These are phyloP conservation scores for Melanomma pulvis-pyrius DNA, from an alignment of 495 filamentous ascomycete genomes.

Conservation along the genomic window DNA sequence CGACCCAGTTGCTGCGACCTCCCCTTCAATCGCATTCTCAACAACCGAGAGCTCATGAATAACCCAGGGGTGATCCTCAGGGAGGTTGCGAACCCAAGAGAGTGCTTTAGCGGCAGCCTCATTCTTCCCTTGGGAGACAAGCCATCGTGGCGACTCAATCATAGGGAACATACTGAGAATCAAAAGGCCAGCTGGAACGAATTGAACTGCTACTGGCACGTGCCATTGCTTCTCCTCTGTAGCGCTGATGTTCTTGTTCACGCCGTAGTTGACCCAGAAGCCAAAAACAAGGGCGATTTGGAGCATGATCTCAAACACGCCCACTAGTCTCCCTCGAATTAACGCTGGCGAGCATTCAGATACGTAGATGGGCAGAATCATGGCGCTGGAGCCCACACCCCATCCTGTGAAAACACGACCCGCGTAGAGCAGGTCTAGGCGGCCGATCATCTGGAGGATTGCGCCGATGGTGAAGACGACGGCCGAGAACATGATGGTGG, in stretches of 20 bases:
- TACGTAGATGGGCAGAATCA: slow-evolving; percentile 49
- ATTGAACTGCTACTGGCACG: slow-evolving; percentile 60
- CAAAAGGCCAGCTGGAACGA: slow-evolving; percentile 58
- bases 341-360: slow-evolving; percentile 47
- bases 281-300: slow-evolving; percentile 70
- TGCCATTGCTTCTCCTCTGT: slow-evolving; percentile 56
- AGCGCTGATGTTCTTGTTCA: slow-evolving; percentile 49
- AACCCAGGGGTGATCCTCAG: too few relatives aligned
- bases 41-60: too few relatives aligned
- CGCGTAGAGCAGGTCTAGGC: too few relatives aligned
- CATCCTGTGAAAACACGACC: slow-evolving; percentile 48
- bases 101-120: too few relatives aligned
- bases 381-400: slow-evolving; percentile 45
- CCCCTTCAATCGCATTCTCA: too few relatives aligned
- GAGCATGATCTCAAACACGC: slow-evolving; percentile 75
- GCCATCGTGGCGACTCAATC: slow-evolving; percentile 68
- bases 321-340: slow-evolving; percentile 53
- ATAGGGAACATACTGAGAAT: slow-evolving; percentile 54
- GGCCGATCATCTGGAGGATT: slow-evolving; percentile 40
- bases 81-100: too few relatives aligned
- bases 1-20: too few relatives aligned
- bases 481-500: slow-evolving; percentile 34
- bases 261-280: slow-evolving; percentile 55
- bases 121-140: slow-evolving; percentile 58
- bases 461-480: slow-evolving; percentile 39